These are phyloP conservation scores for Alternaria postmessia DNA, from an alignment of 2,329 filamentous ascomycete genomes.

Conservation along the genomic window DNA sequence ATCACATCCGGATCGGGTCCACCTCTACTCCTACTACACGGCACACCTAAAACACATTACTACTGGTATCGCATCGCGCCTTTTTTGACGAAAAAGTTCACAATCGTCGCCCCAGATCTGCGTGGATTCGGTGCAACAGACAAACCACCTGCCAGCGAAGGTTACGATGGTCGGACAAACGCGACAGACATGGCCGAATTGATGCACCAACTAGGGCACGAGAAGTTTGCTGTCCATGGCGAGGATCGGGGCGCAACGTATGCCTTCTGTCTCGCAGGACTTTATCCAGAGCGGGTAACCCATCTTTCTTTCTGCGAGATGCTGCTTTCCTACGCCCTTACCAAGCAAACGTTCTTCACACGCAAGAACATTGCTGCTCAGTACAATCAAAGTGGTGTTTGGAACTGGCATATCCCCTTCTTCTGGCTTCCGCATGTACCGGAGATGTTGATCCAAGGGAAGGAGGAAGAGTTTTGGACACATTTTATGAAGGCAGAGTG, in stretches of 20 bases:
- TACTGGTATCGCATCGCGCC: conserved; percentile 52
- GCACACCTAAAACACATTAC: conserved; percentile 34
- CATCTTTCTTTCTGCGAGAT: conserved; percentile 32
- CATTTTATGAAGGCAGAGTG: conserved; percentile 53
- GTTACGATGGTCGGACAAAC: conserved; percentile 50
- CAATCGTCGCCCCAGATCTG: conserved; percentile 48
- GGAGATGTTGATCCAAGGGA: conserved; percentile 52
- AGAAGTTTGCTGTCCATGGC: conserved; percentile 81
- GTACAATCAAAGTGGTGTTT: conserved; percentile 29
- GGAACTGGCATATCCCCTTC: conserved; percentile 37
- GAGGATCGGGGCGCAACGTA: conserved; percentile 30
- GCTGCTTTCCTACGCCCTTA: conserved; percentile 28
- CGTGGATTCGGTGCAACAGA: conserved; percentile 52
- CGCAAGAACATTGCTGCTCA: conserved; percentile 31
- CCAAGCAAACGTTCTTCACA: conserved; percentile 30
- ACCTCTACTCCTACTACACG: conserved; percentile 30
- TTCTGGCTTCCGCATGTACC: conserved; percentile 50
- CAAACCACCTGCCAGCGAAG: conserved; percentile 48
- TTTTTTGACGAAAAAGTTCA: conserved; percentile 47
- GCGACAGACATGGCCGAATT: conserved; percentile 47
- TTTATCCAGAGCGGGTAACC: conserved; percentile 26
- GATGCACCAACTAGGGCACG: conserved; percentile 61
- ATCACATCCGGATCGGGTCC: conserved; percentile 30
- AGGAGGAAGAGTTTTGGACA: conserved; percentile 52
- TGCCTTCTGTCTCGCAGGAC: conserved; percentile 28